Evolutionary conservation across 2,329 filamentous ascomycete species (phyloP).

Genomic region (Fusarium clavum): DNA sequence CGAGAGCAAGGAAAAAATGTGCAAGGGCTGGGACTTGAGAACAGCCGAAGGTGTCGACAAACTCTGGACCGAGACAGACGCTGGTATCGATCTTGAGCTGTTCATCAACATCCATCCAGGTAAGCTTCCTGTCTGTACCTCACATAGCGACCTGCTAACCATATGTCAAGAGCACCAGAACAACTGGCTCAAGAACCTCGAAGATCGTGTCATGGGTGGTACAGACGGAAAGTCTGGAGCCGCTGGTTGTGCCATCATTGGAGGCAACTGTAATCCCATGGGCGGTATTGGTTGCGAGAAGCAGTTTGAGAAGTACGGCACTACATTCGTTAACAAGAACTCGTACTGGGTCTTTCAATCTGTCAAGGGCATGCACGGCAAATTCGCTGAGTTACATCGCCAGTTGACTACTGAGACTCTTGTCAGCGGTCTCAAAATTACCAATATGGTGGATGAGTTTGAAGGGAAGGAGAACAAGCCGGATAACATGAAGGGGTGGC

Average conservation of each 20-base stretch:
- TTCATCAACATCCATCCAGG: conserved; percentile 24
- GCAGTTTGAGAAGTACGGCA: conserved; percentile 16
- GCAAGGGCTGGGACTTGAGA: conserved; percentile 16
- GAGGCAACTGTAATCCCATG: not conserved
- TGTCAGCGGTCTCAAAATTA: conserved; percentile 9
- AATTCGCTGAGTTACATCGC: conserved; percentile 16
- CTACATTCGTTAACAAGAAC: not conserved
- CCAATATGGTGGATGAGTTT: conserved; percentile 19
- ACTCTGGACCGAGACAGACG: conserved; percentile 19
- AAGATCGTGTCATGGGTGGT: not conserved
- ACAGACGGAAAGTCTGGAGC: conserved; percentile 17
- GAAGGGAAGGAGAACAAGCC: not conserved
- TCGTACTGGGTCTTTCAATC: conserved; percentile 31
- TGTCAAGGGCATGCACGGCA: conserved; percentile 20
- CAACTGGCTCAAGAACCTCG: conserved; percentile 16
- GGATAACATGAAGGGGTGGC: conserved; percentile 4
- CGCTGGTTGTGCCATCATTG: not conserved
- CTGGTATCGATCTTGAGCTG: conserved; percentile 2
- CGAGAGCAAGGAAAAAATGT: conserved; percentile 1
- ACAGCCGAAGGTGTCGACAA: conserved; percentile 12
- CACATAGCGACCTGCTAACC: not conserved
- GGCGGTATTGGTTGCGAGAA: not conserved
- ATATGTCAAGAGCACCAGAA: not conserved
- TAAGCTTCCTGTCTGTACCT: accelerated
- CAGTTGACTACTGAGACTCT: conserved; percentile 19